Percentiles rank a stretch among this genome's conserved stretches.
These are phyloP conservation scores for Pseudofabraea citricarpa DNA, from an alignment of 2,329 filamentous ascomycete species.

Conservation along the genomic window DNA sequence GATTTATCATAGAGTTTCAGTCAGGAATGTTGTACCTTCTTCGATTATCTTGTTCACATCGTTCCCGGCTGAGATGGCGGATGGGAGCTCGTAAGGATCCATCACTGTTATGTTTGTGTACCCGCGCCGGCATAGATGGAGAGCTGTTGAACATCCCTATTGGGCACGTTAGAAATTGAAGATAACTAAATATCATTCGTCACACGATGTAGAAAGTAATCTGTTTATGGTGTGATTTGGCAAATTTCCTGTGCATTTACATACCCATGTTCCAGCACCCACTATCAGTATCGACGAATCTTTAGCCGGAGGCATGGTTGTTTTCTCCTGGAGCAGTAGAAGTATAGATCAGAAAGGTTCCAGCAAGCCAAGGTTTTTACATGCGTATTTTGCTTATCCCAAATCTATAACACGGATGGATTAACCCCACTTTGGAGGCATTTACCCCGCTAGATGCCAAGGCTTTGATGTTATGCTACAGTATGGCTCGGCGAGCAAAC, in stretches of 20 bases:
- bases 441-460: no score
- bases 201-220: neutral
- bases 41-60: conserved; percentile 57
- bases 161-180: no score
- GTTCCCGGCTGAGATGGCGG: conserved; percentile 46
- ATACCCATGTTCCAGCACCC: conserved; percentile 34
- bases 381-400: no score
- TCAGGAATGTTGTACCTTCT: conserved; percentile 16
- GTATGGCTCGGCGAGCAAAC: no score
- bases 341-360: no score
- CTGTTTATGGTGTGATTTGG: neutral
- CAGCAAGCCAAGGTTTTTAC: no score
- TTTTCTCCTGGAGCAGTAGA: no score
- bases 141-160: conserved; percentile 35
- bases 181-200: neutral
- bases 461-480: no score
- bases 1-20: conserved; percentile 20
- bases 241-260: neutral
- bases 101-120: conserved; percentile 43
- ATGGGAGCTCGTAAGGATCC: conserved; percentile 38
- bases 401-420: no score
- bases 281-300: conserved; percentile 32
- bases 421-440: no score
- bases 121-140: conserved; percentile 38
- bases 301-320: neutral